Evolutionary conservation across 2,329 filamentous ascomycete genomes (phyloP).

Genomic region (Clonostachys sp.): DNA sequence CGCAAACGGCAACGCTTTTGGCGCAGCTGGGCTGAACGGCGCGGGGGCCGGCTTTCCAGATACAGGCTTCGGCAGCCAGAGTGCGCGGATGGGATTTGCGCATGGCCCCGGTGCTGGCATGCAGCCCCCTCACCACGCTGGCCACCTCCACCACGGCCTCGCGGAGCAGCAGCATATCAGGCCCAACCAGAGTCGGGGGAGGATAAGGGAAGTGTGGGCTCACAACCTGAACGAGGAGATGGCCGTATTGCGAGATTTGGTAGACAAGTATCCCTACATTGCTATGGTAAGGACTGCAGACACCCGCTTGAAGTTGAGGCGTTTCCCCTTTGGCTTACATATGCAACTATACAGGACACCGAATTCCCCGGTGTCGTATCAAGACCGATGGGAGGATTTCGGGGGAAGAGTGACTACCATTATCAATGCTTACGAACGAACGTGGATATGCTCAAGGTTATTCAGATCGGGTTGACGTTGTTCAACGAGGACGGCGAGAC

Average conservation of each 20-base stretch:
- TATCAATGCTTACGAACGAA: slow-evolving; percentile 97
- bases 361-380: slow-evolving; percentile 98
- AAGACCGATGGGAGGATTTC: slow-evolving; percentile 89
- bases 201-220: slow-evolving; percentile 96
- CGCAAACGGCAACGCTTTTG: slow-evolving; percentile 51
- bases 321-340: background rate
- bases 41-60: slow-evolving; percentile 55
- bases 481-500: slow-evolving; percentile 89
- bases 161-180: slow-evolving; percentile 34
- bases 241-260: slow-evolving; percentile 72
- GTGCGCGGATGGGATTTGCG: slow-evolving; percentile 84
- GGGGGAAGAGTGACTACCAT: slow-evolving; percentile 95
- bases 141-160: slow-evolving; percentile 32
- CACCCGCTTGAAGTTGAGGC: background rate
- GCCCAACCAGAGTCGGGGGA: slow-evolving; percentile 54
- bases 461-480: slow-evolving; percentile 91
- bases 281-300: slow-evolving; percentile 71
- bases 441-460: slow-evolving; percentile 95
- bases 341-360: slow-evolving; percentile 63
- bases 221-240: slow-evolving; percentile 90
- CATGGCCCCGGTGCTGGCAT: slow-evolving; percentile 47
- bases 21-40: slow-evolving; percentile 51
- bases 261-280: slow-evolving; percentile 92
- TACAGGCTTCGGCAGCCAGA: slow-evolving; percentile 79
- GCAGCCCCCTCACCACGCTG: slow-evolving; percentile 53